A percentile compares a stretch with the other conserved stretches of the same genome.
Evolutionary conservation across 495 filamentous ascomycete species (phyloP).

Genomic region (Podospora sp.): DNA sequence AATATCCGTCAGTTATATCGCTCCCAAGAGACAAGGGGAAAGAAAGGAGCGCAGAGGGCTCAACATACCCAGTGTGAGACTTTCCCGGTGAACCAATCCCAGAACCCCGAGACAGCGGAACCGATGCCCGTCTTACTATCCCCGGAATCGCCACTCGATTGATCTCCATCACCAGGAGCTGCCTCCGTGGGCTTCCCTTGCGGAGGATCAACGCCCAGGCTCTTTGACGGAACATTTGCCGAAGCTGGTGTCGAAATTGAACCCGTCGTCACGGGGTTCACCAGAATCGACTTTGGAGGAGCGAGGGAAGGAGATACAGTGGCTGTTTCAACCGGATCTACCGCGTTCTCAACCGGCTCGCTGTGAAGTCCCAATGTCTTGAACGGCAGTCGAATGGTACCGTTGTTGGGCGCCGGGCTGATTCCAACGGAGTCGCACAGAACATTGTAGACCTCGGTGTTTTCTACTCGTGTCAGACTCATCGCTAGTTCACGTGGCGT

Average conservation of each 20-base stretch:
- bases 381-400: conserved; percentile 80
- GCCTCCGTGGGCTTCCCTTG: conserved; percentile 24
- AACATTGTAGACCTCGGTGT: conserved; percentile 93
- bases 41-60: no score
- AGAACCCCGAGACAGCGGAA: conserved; percentile 38
- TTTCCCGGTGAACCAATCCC: conserved; percentile 55
- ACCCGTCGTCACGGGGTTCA: conserved; percentile 21
- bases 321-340: conserved; percentile 31
- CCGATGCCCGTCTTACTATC: conserved; percentile 31
- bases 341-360: conserved; percentile 41
- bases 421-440: conserved; percentile 82
- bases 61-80: conserved; percentile 43
- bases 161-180: conserved; percentile 16
- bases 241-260: background rate
- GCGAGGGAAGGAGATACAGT: background rate
- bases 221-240: conserved; percentile 18
- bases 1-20: no score
- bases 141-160: conserved; percentile 21
- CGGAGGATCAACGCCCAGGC: conserved; percentile 27
- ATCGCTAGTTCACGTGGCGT: background rate
- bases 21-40: no score
- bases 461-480: conserved; percentile 58
- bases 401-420: conserved; percentile 72
- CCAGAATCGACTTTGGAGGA: conserved; percentile 25
- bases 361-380: conserved; percentile 66